Base-by-base conservation (phyloP, 2,329 filamentous ascomycete species). In the Verticillium zaregamsianum region DNA sequence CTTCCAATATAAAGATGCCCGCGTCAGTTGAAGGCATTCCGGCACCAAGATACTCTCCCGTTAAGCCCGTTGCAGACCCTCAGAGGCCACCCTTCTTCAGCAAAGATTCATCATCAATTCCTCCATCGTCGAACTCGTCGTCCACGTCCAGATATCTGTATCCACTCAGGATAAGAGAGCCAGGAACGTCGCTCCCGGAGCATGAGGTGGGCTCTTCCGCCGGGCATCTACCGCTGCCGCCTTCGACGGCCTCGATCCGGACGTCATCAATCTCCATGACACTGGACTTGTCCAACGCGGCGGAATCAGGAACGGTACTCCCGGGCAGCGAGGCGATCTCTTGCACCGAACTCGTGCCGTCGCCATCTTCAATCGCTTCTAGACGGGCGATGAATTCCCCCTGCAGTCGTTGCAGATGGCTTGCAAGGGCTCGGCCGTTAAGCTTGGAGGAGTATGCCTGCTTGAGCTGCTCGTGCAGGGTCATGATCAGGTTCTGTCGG, bases 401-500 rank as follows among this genome's bases (percentile, higher is more conserved):
- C 71, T 94, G 91, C 14, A 95, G 73, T 63, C 82, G 83, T 60
- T 76, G 79, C 55, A 95, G 73, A 82, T 91, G 93, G 55, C 77
- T 78, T 23, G 79, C 76, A 33, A 97, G 75, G 0, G 85, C 80
- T 2, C 83, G 81, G 0, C 88, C 86, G 35, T 89, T 80, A 80
- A 93, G 88, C 0, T 78, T 80, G 0, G 89, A 88, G 17, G 86
- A 80, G 1, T 80, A 77, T 0, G 90, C 89, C 63, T 95, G 90
- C 14, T 84, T 72, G 31, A 97, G 78, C 55, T 90, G 87, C 66
- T 93, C 91, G 57, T 86, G 84, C 14, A 97, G 75, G 35, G 86
- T 87, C 8, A 95, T 77, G 1, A 96, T 81, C 14, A 97, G 74
- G 64, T 90, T 93, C 28, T 92, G 81, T 37, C 88, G 84, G n/a